Base-by-base conservation (phyloP, 768 basidiomycete species). In the Botryobasidium botryosum region DNA sequence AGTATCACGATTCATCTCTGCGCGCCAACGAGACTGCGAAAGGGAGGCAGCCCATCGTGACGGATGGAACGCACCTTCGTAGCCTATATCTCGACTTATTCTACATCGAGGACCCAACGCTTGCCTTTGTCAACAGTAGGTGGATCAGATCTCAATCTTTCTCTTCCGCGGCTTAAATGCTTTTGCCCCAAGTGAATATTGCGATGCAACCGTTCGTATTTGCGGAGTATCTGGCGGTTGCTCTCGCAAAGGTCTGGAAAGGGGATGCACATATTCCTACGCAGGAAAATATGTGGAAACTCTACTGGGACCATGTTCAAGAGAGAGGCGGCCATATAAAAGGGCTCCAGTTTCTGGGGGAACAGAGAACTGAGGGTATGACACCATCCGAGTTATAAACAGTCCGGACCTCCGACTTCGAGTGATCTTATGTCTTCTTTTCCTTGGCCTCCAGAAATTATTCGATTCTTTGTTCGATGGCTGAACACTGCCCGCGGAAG, bases 21-120 rank as follows among this genome's bases (percentile, higher is more conserved):
- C n/a, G n/a, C n/a, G n/a, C n/a, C n/a, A 21, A 31, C 4, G 51
- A 50, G 33, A 46, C 44, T 35, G 12, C n/a, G 50, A 4, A 13
- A 10, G 31, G 25, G 6, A 25, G 29, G 31, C 41, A 13, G 33
- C 33, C 24, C 1, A 35, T 70, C 32, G 58, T 68, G 21, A 64
- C 64, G 0, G 62, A 67, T 46, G 67, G 68, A 12, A 57, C 59
- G 0, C 61, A 62, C 33, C 51, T 68, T 23, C 64, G 64, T 5
- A 60, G 65, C 2, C 54, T 68, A 2, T 61, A 66, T 47, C 55
- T 63, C 33, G 66, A 66, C 43, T 48, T 61, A 0, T 62, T 67
- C 47, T 68, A 65, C 49, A 67, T 70, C 38, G 62, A 64, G 7
- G 66, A 70, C 38, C 66, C 67, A 2, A 66, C 67, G 3, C 52